Evolutionary conservation across 495 filamentous ascomycete genomes (phyloP), one percentile per base, ranked within the genome.

Genomic region (Sabuloglossum arenarium): DNA sequence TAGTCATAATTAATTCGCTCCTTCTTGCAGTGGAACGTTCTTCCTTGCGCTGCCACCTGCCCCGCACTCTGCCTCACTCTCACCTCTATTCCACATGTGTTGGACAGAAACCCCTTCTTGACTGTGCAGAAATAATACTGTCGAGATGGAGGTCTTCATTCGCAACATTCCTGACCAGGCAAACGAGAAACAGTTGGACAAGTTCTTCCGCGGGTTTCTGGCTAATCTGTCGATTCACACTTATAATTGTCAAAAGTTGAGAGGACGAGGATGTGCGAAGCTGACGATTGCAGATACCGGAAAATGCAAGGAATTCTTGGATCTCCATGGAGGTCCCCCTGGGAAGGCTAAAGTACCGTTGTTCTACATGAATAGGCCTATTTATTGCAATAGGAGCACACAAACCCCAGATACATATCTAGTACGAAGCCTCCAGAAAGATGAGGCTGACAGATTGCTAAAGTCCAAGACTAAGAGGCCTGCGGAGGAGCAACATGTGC

Each of bases 331-430:
- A 0, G 57, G 68, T 39, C 31, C 45, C 1, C 55, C 52, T 49
- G 57, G 59, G 0, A 47, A 29, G 25, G 43, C 59, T 19, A 53
- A 39, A 23, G 54, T 65, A 25, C 68, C 68, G 3, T 64, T 81
- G 5, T 16, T n/a, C 0, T 43, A 77, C 12, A 63, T 72, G 47
- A 63, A 67, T 0, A 59, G 56, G 3, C 51, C 59, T 0, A 61
- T 76, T 21, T 70, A 60, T 30, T 79, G 73, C 62, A 64, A 58
- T 25, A 49, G 53, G 4, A 79, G 77, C 64, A 65, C n/a, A 70
- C 1, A 62, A 63, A 0, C 21, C 53, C 71, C 70, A 0, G 63
- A 73, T 53, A 54, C 62, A 0, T 69, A 64, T 28, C 56, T 71
- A 9, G 58, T 79, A 3, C 62, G 59, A 25, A 50, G 55, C 14